Evolutionary conservation across 2,329 filamentous ascomycete genomes (phyloP).

Genomic region (Aspergillus aculeatinus): DNA sequence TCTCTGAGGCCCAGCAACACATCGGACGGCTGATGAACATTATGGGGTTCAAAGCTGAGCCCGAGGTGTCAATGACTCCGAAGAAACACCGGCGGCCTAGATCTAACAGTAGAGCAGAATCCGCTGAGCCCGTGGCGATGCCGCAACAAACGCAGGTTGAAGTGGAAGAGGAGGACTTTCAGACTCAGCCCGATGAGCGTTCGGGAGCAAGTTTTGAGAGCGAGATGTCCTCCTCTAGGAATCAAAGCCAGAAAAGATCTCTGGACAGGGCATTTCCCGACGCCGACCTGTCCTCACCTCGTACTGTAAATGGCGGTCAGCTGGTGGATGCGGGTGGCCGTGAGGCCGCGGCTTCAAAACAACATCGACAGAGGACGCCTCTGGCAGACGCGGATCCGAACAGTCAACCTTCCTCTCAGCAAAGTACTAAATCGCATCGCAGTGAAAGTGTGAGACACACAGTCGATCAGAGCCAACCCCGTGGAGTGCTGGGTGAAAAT

Average conservation of each 20-base stretch:
- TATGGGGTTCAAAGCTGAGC: constrained; percentile 35
- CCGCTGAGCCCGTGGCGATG: constrained; percentile 9
- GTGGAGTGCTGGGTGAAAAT: constrained; percentile 19
- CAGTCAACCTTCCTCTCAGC: constrained; percentile 25
- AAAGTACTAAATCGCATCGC: constrained; percentile 13
- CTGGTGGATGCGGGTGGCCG: constrained; percentile 9
- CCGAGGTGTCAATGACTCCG: constrained; percentile 14
- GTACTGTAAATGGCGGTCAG: constrained; percentile 4
- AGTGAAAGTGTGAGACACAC: constrained; percentile 5
- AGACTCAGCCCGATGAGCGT: constrained; percentile 12
- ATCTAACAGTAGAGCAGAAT: constrained; percentile 11
- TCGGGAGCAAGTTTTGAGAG: constrained; percentile 24
- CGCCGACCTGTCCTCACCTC: constrained; percentile 12
- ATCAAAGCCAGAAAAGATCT: constrained; percentile 31
- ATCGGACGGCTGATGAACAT: constrained; percentile 40
- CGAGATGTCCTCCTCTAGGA: constrained; percentile 16
- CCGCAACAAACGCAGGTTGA: constrained; percentile 17
- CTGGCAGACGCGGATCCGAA: constrained; percentile 29
- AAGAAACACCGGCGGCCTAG: constrained; percentile 20
- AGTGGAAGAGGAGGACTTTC: constrained; percentile 21
- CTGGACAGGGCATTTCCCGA: constrained; percentile 23
- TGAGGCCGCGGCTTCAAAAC: not conserved
- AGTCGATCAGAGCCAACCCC: constrained; percentile 13
- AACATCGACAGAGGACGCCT: constrained; percentile 21
- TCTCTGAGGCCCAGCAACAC: constrained; percentile 41